phyloP scores from a whole-genome alignment of 345 rosid species.

The Psidium friedrichsthalianum region DNA sequence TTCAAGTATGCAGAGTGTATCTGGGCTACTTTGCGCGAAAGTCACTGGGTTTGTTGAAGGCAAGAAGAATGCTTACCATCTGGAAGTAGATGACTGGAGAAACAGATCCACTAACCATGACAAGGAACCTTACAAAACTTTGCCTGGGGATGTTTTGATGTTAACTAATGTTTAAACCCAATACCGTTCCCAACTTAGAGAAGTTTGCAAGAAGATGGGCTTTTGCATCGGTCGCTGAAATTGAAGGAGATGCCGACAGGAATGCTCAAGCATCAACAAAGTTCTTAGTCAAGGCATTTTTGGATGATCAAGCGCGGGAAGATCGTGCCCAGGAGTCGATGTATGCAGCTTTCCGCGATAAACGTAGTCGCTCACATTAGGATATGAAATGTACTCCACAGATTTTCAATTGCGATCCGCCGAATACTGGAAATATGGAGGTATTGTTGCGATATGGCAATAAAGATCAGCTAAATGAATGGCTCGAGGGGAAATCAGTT shows the following conservation, averaged over 20 bases:
- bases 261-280: background rate
- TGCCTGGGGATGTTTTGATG: slow-evolving; percentile 7
- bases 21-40: background rate
- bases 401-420: slow-evolving; percentile 74
- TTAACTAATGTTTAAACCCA: slow-evolving; percentile 2
- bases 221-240: background rate
- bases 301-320: background rate
- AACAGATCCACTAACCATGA: background rate
- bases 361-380: background rate
- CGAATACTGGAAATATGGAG: slow-evolving; percentile 99
- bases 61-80: background rate
- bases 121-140: slow-evolving; percentile 4
- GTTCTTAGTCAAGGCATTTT: background rate
- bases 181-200: background rate
- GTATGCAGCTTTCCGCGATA: background rate
- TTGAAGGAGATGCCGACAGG: background rate
- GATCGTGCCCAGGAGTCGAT: background rate
- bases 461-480: slow-evolving; percentile 68
- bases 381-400: background rate
- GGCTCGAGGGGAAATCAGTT: slow-evolving; percentile 89
- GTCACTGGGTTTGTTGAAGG: background rate
- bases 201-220: slow-evolving; percentile 1
- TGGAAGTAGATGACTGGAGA: background rate
- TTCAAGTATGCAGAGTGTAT: slow-evolving; percentile 2
- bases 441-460: slow-evolving; percentile 86